phyloP scores from a whole-genome alignment of 306 rosid genomes.

The Oxytropis ochrocephala region DNA sequence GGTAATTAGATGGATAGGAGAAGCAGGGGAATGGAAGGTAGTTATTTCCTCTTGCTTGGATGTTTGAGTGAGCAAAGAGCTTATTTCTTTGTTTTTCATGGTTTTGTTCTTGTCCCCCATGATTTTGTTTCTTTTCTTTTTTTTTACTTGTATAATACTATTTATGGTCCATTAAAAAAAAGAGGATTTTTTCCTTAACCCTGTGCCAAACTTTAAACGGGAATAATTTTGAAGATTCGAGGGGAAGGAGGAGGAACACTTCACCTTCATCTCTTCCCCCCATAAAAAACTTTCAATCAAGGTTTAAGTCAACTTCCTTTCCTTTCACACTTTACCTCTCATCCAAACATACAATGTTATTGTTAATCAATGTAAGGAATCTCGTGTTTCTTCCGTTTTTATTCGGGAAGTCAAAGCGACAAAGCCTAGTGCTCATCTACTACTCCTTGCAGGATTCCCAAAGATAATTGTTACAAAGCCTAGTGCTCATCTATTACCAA shows the following conservation, averaged over 20 bases:
- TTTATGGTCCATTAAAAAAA: no score
- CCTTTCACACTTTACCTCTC: neutral
- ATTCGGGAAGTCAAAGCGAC: neutral
- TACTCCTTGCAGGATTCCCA: neutral
- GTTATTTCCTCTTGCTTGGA: conserved; percentile 1
- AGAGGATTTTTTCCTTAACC: neutral
- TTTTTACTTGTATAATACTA: no score
- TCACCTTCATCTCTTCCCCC: neutral
- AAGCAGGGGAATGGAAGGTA: neutral
- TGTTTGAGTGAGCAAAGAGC: neutral
- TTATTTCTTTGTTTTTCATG: no score
- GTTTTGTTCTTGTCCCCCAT: no score
- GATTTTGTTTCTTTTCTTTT: no score
- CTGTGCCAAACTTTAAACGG: neutral
- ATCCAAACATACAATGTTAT: neutral
- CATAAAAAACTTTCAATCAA: neutral
- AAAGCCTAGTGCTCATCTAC: neutral
- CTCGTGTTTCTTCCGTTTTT: neutral
- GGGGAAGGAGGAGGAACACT: neutral
- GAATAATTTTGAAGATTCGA: neutral
- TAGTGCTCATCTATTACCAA: neutral
- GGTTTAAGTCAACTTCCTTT: neutral
- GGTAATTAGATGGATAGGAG: neutral
- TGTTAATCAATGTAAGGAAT: neutral
- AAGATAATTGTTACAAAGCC: neutral